Percentiles rank a stretch among this genome's conserved stretches.
phyloP scores from a whole-genome alignment of 352 stramenopile species.

The Globisporangium takayamanum region DNA sequence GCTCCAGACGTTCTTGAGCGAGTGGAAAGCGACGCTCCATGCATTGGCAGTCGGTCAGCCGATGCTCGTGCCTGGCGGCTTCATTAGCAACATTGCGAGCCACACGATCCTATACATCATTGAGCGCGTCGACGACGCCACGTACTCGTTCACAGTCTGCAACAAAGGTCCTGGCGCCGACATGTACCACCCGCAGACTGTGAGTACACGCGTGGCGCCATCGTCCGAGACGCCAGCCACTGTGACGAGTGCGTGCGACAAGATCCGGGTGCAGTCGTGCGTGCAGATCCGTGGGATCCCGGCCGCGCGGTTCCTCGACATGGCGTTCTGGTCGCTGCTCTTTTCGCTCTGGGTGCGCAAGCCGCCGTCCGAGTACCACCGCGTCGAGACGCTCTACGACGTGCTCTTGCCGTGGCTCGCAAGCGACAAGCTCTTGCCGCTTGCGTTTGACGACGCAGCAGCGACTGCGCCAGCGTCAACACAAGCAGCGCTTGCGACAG shows the following conservation, averaged over 20 bases:
- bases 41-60: constrained; percentile 34
- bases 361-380: constrained; percentile 81
- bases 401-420: constrained; percentile 86
- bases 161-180: constrained; percentile 84
- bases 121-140: constrained; percentile 51
- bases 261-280: constrained; percentile 76
- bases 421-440: constrained; percentile 58
- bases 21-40: constrained; percentile 59
- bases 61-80: constrained; percentile 71
- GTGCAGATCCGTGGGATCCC: constrained; percentile 65
- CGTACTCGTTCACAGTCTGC: constrained; percentile 82
- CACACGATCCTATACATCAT: constrained; percentile 82
- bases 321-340: constrained; percentile 79
- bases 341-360: constrained; percentile 85
- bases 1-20: constrained; percentile 55
- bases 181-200: constrained; percentile 66
- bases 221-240: background rate
- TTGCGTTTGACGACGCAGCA: constrained; percentile 39
- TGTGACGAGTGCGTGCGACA: constrained; percentile 26
- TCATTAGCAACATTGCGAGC: constrained; percentile 59
- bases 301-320: constrained; percentile 60
- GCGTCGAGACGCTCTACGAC: constrained; percentile 85
- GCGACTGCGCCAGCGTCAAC: constrained; percentile 25
- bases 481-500: constrained; percentile 23
- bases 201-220: background rate